These are phyloP conservation scores for Dalbergia oliveri DNA, from an alignment of 306 rosid genomes.

Conservation along the genomic window DNA sequence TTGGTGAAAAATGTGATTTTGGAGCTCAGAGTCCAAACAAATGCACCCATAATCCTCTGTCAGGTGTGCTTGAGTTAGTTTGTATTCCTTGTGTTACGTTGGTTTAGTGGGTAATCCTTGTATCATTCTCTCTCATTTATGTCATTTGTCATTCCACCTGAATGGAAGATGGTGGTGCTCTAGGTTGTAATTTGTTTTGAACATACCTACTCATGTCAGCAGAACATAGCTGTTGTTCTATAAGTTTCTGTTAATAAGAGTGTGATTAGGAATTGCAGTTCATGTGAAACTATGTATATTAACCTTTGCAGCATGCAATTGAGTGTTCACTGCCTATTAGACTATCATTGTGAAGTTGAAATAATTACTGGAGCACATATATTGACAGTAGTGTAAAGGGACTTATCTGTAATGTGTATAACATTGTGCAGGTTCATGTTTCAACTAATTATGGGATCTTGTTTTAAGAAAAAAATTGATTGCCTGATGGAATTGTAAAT, in stretches of 20 bases:
- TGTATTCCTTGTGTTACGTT: not conserved
- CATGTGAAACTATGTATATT: slow-evolving; percentile 2
- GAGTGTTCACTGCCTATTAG: not conserved
- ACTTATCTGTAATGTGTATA: not conserved
- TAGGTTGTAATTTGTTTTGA: slow-evolving; percentile 24
- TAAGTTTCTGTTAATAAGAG: slow-evolving; percentile 1
- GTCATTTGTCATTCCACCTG: not conserved
- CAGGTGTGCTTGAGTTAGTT: slow-evolving; percentile 19
- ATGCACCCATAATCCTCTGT: not conserved
- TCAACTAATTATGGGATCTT: slow-evolving; percentile 30
- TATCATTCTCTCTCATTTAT: not conserved
- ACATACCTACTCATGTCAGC: not conserved
- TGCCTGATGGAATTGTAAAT: slow-evolving; percentile 7
- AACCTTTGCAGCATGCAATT: not conserved
- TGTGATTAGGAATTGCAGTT: slow-evolving; percentile 20
- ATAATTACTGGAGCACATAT: not conserved
- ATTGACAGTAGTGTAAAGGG: not conserved
- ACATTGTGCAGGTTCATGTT: slow-evolving; percentile 16
- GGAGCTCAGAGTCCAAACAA: too few relatives aligned
- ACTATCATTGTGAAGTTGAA: not conserved
- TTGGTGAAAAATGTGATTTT: too few relatives aligned
- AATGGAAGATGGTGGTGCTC: not conserved
- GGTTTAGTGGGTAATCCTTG: not conserved
- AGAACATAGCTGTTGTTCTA: not conserved
- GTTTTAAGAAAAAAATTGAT: not conserved